Evolutionary conservation across 352 stramenopile species (phyloP), one percentile per base, ranked within the genome.

Genomic region (Globisporangium mamillatum): DNA sequence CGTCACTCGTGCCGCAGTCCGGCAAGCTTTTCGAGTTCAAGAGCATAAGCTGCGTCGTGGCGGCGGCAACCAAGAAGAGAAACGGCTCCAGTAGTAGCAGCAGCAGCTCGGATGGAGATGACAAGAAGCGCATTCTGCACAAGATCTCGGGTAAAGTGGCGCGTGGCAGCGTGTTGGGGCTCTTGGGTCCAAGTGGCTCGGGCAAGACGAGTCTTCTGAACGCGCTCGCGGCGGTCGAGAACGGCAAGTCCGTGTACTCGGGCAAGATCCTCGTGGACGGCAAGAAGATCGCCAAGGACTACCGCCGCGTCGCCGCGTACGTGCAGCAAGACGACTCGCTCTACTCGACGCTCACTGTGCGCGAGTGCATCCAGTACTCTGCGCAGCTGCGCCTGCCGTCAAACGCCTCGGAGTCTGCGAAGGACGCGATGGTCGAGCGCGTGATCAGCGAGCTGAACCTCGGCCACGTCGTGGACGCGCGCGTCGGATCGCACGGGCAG

Each of bases 281-380:
- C 22, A 71, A 82, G 38, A 75, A 70, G 25, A 71, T 91, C 46
- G 67, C 82, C 20, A 78, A 82, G 61, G 69, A 81, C 56, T 95
- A 94, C 68, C 82, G 86, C 27, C 74, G 83, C 14, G 79, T 94
- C 67, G 84, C 90, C 18, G 90, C 89, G 4, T 97, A 96, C 69
- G 90, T 97, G 54, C 80, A 94, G 69, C 91, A 97, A 64, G 88
- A 97, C 60, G 89, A 96, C 67, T 79, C 79, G 29, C 77, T 97
- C 9, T 93, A 90, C 50, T 63, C 86, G 24, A 94, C 84, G 29
- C 77, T 97, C 6, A 94, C 86, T 25, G 89, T 96, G 16, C 82
- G 82, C 22, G 91, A 97, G 69, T 93, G 82, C 59, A 86, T 97
- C 63, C 71, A 74, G 50, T 95, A 95, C 78, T 93, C 87, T 38